Conservation (phyloP, 441 rosid genomes). For the Rhodomyrtus psidioides region DNA sequence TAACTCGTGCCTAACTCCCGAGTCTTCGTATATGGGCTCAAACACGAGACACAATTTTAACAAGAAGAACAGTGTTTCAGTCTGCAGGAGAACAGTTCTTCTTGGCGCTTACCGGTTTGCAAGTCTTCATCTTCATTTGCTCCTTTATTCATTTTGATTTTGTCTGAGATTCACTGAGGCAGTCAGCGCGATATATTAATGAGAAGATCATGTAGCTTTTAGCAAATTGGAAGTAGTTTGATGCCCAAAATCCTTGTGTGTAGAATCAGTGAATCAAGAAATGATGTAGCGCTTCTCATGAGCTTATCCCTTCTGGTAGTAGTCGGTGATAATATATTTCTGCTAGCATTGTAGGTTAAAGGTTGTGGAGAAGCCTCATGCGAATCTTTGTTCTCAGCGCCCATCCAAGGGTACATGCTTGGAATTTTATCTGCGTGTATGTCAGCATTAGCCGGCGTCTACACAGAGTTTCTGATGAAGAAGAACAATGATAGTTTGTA, state of each 20-base stretch:
- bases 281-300: not conserved
- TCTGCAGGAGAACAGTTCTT: not conserved
- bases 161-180: not conserved
- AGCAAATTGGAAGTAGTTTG: not conserved
- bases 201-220: not conserved
- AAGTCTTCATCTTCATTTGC: not conserved
- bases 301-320: not conserved
- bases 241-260: not conserved
- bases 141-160: not conserved
- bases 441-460: constrained; percentile 74
- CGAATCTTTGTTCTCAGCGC: constrained; percentile 68
- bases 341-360: constrained; percentile 38
- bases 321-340: not conserved
- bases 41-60: too few relatives aligned
- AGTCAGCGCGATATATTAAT: not conserved
- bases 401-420: constrained; percentile 66
- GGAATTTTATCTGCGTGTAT: constrained; percentile 70
- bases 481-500: constrained; percentile 76
- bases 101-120: not conserved
- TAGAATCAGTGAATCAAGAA: not conserved
- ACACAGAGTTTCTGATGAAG: constrained; percentile 84
- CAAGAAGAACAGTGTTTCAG: not conserved
- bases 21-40: too few relatives aligned
- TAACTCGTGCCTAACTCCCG: too few relatives aligned
- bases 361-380: constrained; percentile 74